Conservation (phyloP, 2,329 filamentous ascomycete genomes). For the Monilinia laxa region DNA sequence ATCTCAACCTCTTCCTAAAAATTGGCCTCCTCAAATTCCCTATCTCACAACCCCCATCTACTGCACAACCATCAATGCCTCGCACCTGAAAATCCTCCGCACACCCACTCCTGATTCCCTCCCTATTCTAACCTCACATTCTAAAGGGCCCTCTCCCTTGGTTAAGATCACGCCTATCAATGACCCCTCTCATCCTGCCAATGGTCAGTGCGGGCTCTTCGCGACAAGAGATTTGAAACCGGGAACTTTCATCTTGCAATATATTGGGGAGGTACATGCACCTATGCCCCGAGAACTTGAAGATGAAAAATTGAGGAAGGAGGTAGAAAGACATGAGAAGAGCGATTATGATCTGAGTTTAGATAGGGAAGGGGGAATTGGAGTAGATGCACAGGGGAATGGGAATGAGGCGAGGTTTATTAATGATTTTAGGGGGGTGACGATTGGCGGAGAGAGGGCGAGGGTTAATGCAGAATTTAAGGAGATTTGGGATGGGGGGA, state of each 20-base stretch:
- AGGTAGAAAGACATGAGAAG: constrained; percentile 41
- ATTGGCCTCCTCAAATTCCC: constrained; percentile 55
- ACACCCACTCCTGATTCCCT: constrained; percentile 33
- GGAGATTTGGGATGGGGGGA: constrained; percentile 55
- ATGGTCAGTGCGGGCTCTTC: constrained; percentile 60
- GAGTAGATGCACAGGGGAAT: constrained; percentile 57
- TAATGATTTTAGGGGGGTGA: constrained; percentile 64
- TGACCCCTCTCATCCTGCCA: constrained; percentile 54
- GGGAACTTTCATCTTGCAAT: constrained; percentile 59
- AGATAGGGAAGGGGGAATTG: constrained; percentile 55
- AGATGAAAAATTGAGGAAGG: neutral
- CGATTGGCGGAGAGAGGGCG: constrained; percentile 27
- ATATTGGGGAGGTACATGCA: constrained; percentile 59
- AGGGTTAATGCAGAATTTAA: constrained; percentile 50
- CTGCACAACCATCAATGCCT: constrained; percentile 43
- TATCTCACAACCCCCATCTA: constrained; percentile 54
- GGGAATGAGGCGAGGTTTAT: constrained; percentile 67
- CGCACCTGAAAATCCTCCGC: constrained; percentile 30
- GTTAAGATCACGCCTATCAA: constrained; percentile 57
- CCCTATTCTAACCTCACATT: constrained; percentile 42
- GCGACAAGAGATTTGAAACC: constrained; percentile 54
- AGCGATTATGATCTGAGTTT: constrained; percentile 67
- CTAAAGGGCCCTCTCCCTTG: constrained; percentile 48
- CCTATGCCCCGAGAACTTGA: constrained; percentile 30
- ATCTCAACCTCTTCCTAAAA: constrained; percentile 46